Percentiles rank a stretch among this genome's conserved stretches.
Evolutionary conservation across 2,329 filamentous ascomycete genomes (phyloP).

Genomic region (Exophiala lecanii-corni): DNA sequence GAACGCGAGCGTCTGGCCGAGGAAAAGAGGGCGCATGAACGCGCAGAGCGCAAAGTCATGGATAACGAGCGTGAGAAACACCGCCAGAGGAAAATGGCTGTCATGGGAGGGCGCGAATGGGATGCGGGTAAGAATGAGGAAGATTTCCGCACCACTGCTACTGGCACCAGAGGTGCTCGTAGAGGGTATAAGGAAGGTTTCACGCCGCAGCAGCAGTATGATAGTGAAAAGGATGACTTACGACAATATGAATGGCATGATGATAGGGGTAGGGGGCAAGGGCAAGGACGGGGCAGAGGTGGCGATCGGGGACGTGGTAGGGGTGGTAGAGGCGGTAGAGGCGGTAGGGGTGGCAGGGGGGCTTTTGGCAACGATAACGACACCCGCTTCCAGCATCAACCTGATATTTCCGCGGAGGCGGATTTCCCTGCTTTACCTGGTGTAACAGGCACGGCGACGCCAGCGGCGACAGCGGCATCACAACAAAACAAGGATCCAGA

Average conservation of each 20-base stretch:
- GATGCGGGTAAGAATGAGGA: constrained; percentile 58
- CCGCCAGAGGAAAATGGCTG: constrained; percentile 54
- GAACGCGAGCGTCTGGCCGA: constrained; percentile 58
- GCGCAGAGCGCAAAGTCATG: constrained; percentile 52
- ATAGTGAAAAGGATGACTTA: constrained; percentile 20
- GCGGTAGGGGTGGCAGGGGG: constrained; percentile 7
- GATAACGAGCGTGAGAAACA: constrained; percentile 60
- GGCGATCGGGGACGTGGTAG: constrained; percentile 15
- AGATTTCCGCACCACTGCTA: constrained; percentile 37
- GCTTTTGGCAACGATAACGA: constrained; percentile 1
- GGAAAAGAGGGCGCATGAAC: constrained; percentile 49
- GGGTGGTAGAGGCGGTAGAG: constrained; percentile 10
- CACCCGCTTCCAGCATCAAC: constrained; percentile 8
- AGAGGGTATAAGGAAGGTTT: constrained; percentile 11
- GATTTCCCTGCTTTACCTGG: constrained; percentile 27
- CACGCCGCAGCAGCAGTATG: constrained; percentile 6
- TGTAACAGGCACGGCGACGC: neutral
- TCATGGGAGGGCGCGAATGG: constrained; percentile 57
- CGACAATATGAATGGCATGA: constrained; percentile 25
- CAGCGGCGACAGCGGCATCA: constrained; percentile 3
- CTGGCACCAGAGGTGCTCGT: constrained; percentile 15
- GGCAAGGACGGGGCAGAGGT: constrained; percentile 16
- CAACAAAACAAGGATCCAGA: constrained; percentile 2
- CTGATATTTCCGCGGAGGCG: constrained; percentile 16
- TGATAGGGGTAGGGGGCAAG: constrained; percentile 15